Evolutionary conservation across 1,284 basidiomycete species (phyloP).

Genomic region (Agroathelia rolfsii): DNA sequence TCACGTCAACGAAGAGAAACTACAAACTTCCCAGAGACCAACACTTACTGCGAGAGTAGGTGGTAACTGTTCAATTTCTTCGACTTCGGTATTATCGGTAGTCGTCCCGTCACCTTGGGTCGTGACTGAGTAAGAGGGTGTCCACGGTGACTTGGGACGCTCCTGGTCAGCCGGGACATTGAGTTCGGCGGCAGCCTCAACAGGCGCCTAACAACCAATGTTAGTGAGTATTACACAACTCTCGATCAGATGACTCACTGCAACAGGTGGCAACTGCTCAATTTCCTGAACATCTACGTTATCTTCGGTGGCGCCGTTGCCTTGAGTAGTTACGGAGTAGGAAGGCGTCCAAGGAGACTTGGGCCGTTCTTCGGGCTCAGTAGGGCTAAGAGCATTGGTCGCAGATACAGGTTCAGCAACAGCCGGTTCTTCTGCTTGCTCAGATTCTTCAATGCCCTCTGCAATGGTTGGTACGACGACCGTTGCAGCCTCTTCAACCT

Average conservation of each 20-base stretch:
- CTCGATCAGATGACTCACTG: too few relatives aligned
- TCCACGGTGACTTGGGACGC: slow-evolving; percentile 31
- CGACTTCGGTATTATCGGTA: slow-evolving; percentile 17
- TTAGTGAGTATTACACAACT: too few relatives aligned
- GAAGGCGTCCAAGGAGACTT: slow-evolving; percentile 28
- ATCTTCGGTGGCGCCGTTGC: slow-evolving; percentile 15
- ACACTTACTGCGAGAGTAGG: too few relatives aligned
- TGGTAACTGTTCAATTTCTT: too few relatives aligned
- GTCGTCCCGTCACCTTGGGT: slow-evolving; percentile 23
- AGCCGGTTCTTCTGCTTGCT: not conserved
- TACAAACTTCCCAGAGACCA: too few relatives aligned
- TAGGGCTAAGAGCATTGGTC: not conserved
- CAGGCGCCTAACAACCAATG: slow-evolving; percentile 7
- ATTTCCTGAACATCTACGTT: too few relatives aligned
- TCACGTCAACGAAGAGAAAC: too few relatives aligned
- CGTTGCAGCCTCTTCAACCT: not conserved
- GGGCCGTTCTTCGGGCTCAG: slow-evolving; percentile 15
- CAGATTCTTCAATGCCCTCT: slow-evolving; percentile 1
- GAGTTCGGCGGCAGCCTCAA: slow-evolving; percentile 9
- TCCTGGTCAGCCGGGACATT: too few relatives aligned
- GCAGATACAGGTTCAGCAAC: slow-evolving; percentile 1
- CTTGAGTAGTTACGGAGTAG: slow-evolving; percentile 26
- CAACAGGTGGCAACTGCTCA: slow-evolving; percentile 6
- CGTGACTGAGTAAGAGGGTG: slow-evolving; percentile 31
- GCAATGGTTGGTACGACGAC: not conserved